Evolutionary conservation across 1,284 basidiomycete genomes (phyloP), one percentile per base, ranked within the genome.

Genomic region (Ganoderma sp.): DNA sequence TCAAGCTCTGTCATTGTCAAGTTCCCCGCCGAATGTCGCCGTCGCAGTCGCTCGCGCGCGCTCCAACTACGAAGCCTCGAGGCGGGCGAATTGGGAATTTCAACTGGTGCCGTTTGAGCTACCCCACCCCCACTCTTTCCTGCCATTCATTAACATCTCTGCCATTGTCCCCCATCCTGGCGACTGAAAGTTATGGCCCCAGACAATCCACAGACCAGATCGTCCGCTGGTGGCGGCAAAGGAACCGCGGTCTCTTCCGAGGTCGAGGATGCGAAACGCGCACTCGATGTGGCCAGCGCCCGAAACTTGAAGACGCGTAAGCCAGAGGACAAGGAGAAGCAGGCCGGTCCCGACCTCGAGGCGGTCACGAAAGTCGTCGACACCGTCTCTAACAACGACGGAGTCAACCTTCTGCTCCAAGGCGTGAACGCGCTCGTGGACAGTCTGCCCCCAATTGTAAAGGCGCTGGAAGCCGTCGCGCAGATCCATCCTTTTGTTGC

Each of bases 401-500:
- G 63, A 5, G 22, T 64, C 8, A 43, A 37, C 19, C 25, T 63
- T 25, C 60, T 64, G n/a, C 32, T 61, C 25, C 61, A 66, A 22
- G 72, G 71, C 5, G 71, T 78, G 2, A 64, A 71, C 58, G 61
- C 67, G 3, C 75, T 78, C 45, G 66, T 73, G 56, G 74, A 76
- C 19, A 66, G 68, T 17, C 65, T 75, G 4, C 76, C 74, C 5
- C 42, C 64, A 42, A 60, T 77, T 37, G 65, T 77, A 60, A 73
- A 69, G 6, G 73, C 70, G 4, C 66, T 78, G 17, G 75, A 77
- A 37, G 75, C 71, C 1, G 67, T 78, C 28, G 71, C 71, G 10
- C 66, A 69, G 34, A 58, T 78, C 9, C 77, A 78, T 67, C 77
- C 77, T 0, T 73, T 77, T 58, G 71, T 78, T 9, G 67, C 69